Base-by-base conservation (phyloP, 148 eudicot species). In the Diospyros kaki region DNA sequence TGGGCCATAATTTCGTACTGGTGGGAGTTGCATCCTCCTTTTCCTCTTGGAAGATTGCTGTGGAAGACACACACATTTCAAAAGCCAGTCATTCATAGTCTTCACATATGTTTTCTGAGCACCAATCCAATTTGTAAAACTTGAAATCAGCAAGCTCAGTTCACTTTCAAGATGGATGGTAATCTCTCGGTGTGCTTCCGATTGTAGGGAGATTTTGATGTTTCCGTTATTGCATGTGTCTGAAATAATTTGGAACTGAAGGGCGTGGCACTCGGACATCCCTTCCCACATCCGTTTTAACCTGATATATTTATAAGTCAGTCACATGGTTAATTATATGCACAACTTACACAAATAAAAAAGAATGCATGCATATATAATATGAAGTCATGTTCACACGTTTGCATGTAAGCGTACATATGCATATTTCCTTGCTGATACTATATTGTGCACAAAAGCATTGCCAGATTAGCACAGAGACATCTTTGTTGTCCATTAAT, bases 261-360 rank as follows among this genome's bases (percentile, higher is more conserved):
- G 87, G 83, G 84, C 82, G 81, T 94, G 98, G 85, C 93, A 92
- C 55, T 90, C 98, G 61, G 70, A 78, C 98, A 94, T 94, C 81
- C 76, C 85, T 64, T 85, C 92, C 98, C 98, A 94, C 98, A 94
- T 94, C 73, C 83, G 86, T 77, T 86, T 79, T 76, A 94, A 82
- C 77, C 98, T 94, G 88, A 68, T 28, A 28, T 28, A 28, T 28
- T 28, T 28, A 28, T 28, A 28, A 28, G 28, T 28, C 28, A 28
- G 28, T 28, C 28, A 28, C 28, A 28, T 28, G 28, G 28, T 28
- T 28, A 28, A 28, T 28, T 28, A 28, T 28, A 28, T 28, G 28
- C 28, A 28, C 28, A 28, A 28, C 28, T 28, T 28, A 28, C 28
- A 28, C 28, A 28, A 28, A 28, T 28, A 28, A 28, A 28, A 28